Evolutionary conservation across 257 asterid species (phyloP), one percentile per base, ranked within the genome.

Genomic region (Solanum gracilifrons): DNA sequence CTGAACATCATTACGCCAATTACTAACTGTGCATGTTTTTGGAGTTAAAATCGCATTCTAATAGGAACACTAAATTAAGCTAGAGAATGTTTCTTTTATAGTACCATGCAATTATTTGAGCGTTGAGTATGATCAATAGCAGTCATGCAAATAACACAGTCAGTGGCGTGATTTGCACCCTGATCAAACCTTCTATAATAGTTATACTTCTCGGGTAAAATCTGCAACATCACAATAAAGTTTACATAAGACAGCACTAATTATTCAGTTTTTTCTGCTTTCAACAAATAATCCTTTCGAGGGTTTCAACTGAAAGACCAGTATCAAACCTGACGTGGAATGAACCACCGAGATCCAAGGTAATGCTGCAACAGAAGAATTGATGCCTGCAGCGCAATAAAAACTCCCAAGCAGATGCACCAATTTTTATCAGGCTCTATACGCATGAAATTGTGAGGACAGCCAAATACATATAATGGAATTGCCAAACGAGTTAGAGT

Each of bases 111-210:
- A 88, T 95, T 96, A 85, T 88, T 95, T 41, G 96, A 91, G 36
- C 94, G 95, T 85, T 87, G 98, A 89, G 91, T 29, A 82, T 90
- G 91, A 84, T 97, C 98, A 39, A 97, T 95, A 69, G 96, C 66
- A 48, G 98, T 93, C 99, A 95, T 97, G 93, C 99, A 97, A 87
- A 97, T 97, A 79, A 95, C 99, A 80, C 99, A 97, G 88, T 97
- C 99, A 0, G 91, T 89, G 79, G 96, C 90, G 66, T 92, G 93
- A 88, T 89, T 91, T 41, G 98, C 90, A 73, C 90, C 95, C 88
- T 92, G 95, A 88, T 92, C 95, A 46, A 91, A 90, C 92, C 96
- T 92, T 92, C 98, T 91, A 84, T 95, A 93, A 88, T 95, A 97
- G 92, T 98, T 94, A 71, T 95, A 97, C 87, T 95, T 97, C 91